A percentile compares a stretch with the other conserved stretches of the same genome.
Conservation (phyloP, 371 early-diverging fungal genomes). For the Lichtheimia corymbifera region DNA sequence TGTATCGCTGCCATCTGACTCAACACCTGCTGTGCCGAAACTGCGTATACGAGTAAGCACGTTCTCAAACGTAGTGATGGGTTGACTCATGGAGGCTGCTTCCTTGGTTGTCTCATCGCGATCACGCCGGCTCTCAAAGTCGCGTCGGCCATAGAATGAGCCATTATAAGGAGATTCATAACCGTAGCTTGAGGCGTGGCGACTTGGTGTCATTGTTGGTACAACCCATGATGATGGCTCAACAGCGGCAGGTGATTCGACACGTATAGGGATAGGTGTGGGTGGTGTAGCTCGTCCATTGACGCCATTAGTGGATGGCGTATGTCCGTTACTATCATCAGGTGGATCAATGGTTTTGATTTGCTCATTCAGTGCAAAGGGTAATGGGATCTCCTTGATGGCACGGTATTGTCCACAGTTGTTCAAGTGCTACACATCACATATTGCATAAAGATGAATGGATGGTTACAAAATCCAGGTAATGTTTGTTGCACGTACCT, state of each 20-base stretch:
- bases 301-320: neutral
- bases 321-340: neutral
- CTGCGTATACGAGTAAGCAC: conserved; percentile 27
- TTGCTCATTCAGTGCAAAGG: conserved; percentile 43
- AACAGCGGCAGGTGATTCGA: neutral
- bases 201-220: conserved; percentile 1
- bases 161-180: conserved; percentile 21
- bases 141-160: conserved; percentile 50
- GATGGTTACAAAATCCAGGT: neutral
- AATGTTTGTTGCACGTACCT: conserved; percentile 36
- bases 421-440: conserved; percentile 67
- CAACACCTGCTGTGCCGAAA: conserved; percentile 5
- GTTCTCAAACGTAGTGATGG: conserved; percentile 15
- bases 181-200: conserved; percentile 2
- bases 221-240: neutral
- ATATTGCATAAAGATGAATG: no score
- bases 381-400: conserved; percentile 85
- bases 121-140: conserved; percentile 49
- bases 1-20: conserved; percentile 17
- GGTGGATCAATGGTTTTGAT: conserved; percentile 21
- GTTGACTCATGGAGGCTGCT: conserved; percentile 4
- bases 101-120: conserved; percentile 19
- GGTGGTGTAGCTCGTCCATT: conserved; percentile 7
- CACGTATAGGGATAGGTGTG: conserved; percentile 11
- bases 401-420: conserved; percentile 88